Evolutionary conservation across 306 rosid species (phyloP), one percentile per base, ranked within the genome.

Genomic region (Fragaria iinumae): DNA sequence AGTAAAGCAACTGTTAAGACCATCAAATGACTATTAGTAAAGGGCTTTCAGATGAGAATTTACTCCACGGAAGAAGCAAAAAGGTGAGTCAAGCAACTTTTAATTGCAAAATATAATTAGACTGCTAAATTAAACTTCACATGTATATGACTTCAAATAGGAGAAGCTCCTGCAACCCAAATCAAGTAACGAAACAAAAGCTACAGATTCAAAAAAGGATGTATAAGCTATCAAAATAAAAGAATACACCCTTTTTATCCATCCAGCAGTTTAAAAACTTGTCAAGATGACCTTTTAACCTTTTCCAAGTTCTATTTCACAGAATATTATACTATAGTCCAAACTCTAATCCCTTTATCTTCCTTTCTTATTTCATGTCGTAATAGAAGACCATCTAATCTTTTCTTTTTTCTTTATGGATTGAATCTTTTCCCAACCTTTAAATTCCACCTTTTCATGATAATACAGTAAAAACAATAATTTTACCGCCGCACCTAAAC

Each of bases 241-340:
- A 73, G 68, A 57, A 41, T 23, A 41, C 23, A 16, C n/a, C 77
- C 41, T 73, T 73, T 57, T 73, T 10, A 39, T 55, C 38, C 53
- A 11, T 38, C 9, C 60, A 18, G n/a, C 9, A 16, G 18, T 16
- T 17, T 44, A 36, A 57, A 73, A 57, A 48, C 55, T 39, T 39
- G 43, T 52, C 20, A 53, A 73, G 16, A 56, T 18, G 41, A 36
- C 55, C 25, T 73, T 23, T 9, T 7, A 23, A 53, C 45, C 69
- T 39, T 55, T 53, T 18, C 4, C 66, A 72, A 6, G 8, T 70
- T 70, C 55, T 70, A 70, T 49, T 44, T 13, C 63, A 71, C 5
- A 52, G 3, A 49, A 71, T 49, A 34, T 29, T 27, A 48, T 69
- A 67, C 48, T 10, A 2, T 9, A 66, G 69, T 36, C 25, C 66